phyloP scores from a whole-genome alignment of 148 eudicot species.

The Talinum fruticosum region DNA sequence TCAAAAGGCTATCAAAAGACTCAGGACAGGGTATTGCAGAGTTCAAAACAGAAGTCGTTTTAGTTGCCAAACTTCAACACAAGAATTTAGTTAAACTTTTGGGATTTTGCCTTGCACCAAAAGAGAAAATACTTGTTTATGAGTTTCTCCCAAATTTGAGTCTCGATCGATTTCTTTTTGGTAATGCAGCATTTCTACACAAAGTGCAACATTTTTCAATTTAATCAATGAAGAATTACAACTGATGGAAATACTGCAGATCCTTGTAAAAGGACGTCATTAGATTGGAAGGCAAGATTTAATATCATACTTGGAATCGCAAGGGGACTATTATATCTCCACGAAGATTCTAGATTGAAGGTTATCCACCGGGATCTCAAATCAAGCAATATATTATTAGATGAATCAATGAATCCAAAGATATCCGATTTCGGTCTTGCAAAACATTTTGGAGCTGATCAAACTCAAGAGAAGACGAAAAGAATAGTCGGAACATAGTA shows the following conservation, averaged over 20 bases:
- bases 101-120: constrained; percentile 24
- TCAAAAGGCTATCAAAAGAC: constrained; percentile 16
- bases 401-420: too few relatives aligned
- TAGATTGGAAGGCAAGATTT: constrained; percentile 25
- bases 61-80: constrained; percentile 37
- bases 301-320: constrained; percentile 31
- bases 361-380: too few relatives aligned
- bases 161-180: constrained; percentile 22
- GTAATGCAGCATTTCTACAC: too few relatives aligned
- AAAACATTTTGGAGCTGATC: constrained; percentile 21
- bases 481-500: constrained; percentile 33
- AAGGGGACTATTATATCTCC: constrained; percentile 34
- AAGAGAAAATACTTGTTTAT: constrained; percentile 32
- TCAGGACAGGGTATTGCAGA: constrained; percentile 25
- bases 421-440: constrained; percentile 43
- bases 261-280: background rate
- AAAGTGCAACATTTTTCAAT: too few relatives aligned
- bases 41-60: too few relatives aligned
- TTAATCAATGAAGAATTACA: too few relatives aligned
- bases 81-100: constrained; percentile 28
- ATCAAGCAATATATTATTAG: too few relatives aligned
- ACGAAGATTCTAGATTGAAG: too few relatives aligned
- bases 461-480: constrained; percentile 22
- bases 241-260: too few relatives aligned
- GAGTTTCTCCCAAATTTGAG: too few relatives aligned